Evolutionary conservation across 306 rosid genomes (phyloP).

Genomic region (Sechiopsis laciniata): DNA sequence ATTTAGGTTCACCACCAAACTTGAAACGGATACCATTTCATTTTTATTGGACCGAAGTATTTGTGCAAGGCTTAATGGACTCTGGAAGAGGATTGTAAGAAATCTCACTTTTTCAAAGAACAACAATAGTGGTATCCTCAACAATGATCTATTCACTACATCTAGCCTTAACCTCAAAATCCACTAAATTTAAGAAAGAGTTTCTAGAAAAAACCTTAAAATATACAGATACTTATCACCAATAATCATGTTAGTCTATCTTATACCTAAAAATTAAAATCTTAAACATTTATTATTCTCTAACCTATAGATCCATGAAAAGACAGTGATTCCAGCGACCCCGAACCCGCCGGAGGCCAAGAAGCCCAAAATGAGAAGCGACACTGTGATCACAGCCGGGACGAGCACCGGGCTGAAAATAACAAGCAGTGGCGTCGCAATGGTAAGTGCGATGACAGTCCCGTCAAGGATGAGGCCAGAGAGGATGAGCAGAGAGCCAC

Average conservation of each 20-base stretch:
- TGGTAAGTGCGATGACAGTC: constrained; percentile 54
- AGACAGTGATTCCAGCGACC: constrained; percentile 59
- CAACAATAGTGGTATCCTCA: too few species aligned
- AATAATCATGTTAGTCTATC: background rate
- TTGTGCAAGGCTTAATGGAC: too few species aligned
- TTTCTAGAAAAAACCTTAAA: too few species aligned
- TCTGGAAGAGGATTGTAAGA: too few species aligned
- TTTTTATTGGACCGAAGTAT: too few species aligned
- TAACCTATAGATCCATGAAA: constrained; percentile 62
- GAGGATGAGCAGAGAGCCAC: constrained; percentile 60
- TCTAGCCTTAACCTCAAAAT: too few species aligned
- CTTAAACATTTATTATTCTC: background rate
- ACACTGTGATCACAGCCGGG: constrained; percentile 48
- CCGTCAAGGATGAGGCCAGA: constrained; percentile 47
- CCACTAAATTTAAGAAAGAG: too few species aligned
- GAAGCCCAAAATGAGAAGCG: constrained; percentile 50
- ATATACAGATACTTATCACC: background rate
- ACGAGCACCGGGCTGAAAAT: constrained; percentile 82
- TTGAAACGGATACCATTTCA: too few species aligned
- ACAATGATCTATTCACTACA: too few species aligned
- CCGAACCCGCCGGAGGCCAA: constrained; percentile 66
- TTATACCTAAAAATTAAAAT: too few species aligned
- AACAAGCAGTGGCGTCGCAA: constrained; percentile 59
- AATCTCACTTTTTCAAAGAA: too few species aligned
- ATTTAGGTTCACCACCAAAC: too few species aligned